phyloP scores from a whole-genome alignment of 1,284 basidiomycete species.

The Fomitopsis betulina region DNA sequence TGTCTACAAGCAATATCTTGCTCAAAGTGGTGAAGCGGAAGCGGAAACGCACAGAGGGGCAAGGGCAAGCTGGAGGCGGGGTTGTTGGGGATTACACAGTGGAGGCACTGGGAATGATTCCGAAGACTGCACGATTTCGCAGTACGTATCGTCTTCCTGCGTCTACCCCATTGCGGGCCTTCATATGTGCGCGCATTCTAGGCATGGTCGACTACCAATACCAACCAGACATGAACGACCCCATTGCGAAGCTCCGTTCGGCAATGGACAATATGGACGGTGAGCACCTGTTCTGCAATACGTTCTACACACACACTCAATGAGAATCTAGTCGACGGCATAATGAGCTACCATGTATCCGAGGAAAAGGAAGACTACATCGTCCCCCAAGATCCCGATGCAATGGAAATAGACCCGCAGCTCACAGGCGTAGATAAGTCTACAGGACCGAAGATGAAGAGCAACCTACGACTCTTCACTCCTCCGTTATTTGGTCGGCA shows the following conservation, averaged over 20 bases:
- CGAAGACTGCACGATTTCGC: slow-evolving; percentile 86
- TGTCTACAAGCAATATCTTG: slow-evolving; percentile 73
- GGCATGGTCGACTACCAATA: slow-evolving; percentile 93
- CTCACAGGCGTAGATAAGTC: slow-evolving; percentile 10
- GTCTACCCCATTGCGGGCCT: neutral
- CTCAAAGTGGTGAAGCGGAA: slow-evolving; percentile 76
- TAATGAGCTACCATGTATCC: slow-evolving; percentile 64
- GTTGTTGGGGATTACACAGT: slow-evolving; percentile 73
- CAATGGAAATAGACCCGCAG: slow-evolving; percentile 34
- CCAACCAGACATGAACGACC: slow-evolving; percentile 68
- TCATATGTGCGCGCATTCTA: slow-evolving; percentile 26
- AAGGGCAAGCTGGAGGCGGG: slow-evolving; percentile 12
- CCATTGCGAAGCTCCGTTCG: slow-evolving; percentile 59
- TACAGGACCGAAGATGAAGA: slow-evolving; percentile 27
- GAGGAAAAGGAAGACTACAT: slow-evolving; percentile 62
- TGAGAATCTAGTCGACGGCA: slow-evolving; percentile 56
- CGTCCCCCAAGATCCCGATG: slow-evolving; percentile 26
- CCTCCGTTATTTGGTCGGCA: slow-evolving; percentile 84
- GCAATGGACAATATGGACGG: slow-evolving; percentile 81
- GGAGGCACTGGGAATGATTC: slow-evolving; percentile 71
- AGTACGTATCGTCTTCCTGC: slow-evolving; percentile 40
- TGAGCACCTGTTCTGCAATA: slow-evolving; percentile 27
- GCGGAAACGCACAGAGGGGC: slow-evolving; percentile 35
- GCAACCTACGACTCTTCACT: slow-evolving; percentile 70
- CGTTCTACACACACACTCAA: too few relatives aligned